phyloP scores from a whole-genome alignment of 805 yeast species.

The Saturnispora hagleri region DNA sequence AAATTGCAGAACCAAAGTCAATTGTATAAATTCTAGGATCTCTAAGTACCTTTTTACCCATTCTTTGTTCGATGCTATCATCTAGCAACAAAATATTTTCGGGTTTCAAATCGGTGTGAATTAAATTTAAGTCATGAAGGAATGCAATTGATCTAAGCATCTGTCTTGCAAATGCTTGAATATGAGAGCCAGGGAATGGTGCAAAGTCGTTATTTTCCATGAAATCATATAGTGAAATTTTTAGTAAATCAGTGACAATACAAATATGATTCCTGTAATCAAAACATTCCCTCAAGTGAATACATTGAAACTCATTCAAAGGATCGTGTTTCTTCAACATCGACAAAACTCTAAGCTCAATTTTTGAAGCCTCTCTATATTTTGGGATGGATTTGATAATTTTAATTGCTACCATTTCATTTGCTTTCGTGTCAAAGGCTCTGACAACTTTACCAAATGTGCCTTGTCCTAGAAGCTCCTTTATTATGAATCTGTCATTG shows the following conservation, averaged over 20 bases:
- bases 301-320: constrained; percentile 60
- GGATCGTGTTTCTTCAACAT: constrained; percentile 68
- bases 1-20: constrained; percentile 96
- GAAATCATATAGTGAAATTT: constrained; percentile 83
- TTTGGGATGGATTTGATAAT: constrained; percentile 87
- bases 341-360: constrained; percentile 76
- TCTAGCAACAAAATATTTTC: constrained; percentile 76
- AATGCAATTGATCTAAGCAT: constrained; percentile 77
- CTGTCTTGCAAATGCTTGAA: constrained; percentile 83
- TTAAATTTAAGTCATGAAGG: constrained; percentile 78
- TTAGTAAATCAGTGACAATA: constrained; percentile 80
- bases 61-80: constrained; percentile 35
- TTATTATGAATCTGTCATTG: constrained; percentile 58
- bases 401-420: constrained; percentile 75
- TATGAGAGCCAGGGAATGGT: constrained; percentile 92
- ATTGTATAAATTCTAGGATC: constrained; percentile 82
- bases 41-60: constrained; percentile 39
- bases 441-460: constrained; percentile 86
- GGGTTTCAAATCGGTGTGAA: constrained; percentile 95
- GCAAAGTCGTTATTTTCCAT: constrained; percentile 72
- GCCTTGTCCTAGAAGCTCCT: constrained; percentile 76
- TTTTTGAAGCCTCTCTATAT: constrained; percentile 91
- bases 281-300: constrained; percentile 80
- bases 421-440: constrained; percentile 59
- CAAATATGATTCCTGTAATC: constrained; percentile 93